These are phyloP conservation scores for Termitomyces sp. DNA, from an alignment of 768 basidiomycete genomes.

Conservation along the genomic window DNA sequence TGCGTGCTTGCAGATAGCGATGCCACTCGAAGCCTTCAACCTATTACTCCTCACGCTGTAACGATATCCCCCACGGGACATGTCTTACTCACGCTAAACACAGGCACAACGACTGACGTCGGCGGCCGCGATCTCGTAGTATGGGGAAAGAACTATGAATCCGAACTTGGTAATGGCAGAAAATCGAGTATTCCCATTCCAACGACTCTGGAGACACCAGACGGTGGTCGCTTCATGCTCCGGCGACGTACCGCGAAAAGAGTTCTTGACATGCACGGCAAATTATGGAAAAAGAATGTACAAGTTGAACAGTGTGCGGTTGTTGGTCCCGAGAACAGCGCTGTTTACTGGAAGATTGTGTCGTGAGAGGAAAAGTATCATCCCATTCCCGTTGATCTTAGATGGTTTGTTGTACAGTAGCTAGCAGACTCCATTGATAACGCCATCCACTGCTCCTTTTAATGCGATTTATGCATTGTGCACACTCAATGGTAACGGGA, in stretches of 20 bases:
- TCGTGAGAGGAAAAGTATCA: neutral
- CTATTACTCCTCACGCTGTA: slow-evolving; percentile 58
- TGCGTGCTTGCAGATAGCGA: slow-evolving; percentile 58
- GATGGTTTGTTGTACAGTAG: neutral
- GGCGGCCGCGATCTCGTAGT: slow-evolving; percentile 62
- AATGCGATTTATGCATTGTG: neutral
- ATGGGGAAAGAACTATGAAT: slow-evolving; percentile 73
- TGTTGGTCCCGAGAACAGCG: slow-evolving; percentile 58
- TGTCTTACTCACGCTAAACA: slow-evolving; percentile 69
- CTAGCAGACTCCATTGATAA: neutral
- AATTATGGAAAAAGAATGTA: slow-evolving; percentile 53
- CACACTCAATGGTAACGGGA: no score
- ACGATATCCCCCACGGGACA: slow-evolving; percentile 75
- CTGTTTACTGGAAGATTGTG: slow-evolving; percentile 65
- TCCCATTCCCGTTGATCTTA: neutral
- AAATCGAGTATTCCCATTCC: slow-evolving; percentile 55
- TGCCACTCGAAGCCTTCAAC: slow-evolving; percentile 46
- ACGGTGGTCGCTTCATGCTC: slow-evolving; percentile 59
- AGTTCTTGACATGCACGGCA: slow-evolving; percentile 57
- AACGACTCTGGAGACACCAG: slow-evolving; percentile 40
- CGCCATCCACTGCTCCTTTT: neutral
- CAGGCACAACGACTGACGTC: slow-evolving; percentile 40
- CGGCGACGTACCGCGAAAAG: slow-evolving; percentile 40
- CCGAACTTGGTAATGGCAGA: slow-evolving; percentile 74
- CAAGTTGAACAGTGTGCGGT: slow-evolving; percentile 61